Base-by-base conservation (phyloP, 768 basidiomycete genomes). In the Kwoniella pini region DNA sequence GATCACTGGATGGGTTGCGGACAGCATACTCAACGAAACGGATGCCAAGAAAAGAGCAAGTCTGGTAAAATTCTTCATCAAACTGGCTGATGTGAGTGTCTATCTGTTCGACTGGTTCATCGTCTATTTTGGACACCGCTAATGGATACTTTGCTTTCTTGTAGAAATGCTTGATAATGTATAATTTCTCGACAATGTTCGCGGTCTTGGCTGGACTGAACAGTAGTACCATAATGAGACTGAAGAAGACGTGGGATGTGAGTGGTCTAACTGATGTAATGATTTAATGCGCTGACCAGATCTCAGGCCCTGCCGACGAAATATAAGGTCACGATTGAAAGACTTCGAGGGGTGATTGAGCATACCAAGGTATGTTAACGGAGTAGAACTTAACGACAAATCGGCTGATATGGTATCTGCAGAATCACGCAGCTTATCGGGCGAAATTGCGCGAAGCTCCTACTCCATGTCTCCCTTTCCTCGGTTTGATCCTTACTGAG, bases 181-280 rank as follows among this genome's bases (percentile, higher is more conserved):
- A 87, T 62, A 99, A 99, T 79, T 98, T 88, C 76, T 95, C 92
- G 68, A 93, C 92, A 4, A 86, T 92, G 38, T 86, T 93, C 30
- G 90, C 95, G 13, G 88, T 99, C 70, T 82, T 98, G 50, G 94
- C 92, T 9, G 95, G 95, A 4, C 82, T 99, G 60, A 95, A 97
- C 77, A 95, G 91, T 15, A 95, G 93, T 17, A 96, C 91, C 1
- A 94, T 99, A 67, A 85, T 91, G 22, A 84, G 96, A 57, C 80
- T 99, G 44, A 87, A 87, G 67, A 91, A 93, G 80, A 97, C 95
- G 0, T 98, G 95, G 95, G 82, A 84, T 69, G 93, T 93, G 75
- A 79, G 89, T 82, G 17, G 22, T 30, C 19, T 33, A 27, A 43
- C 22, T 28, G 15, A 10, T 33, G 21, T 40, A 17, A 26, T 19